Percentiles rank a stretch among this genome's conserved stretches.
Evolutionary conservation across 2,329 filamentous ascomycete genomes (phyloP).

Genomic region (Colletotrichum australisinense): DNA sequence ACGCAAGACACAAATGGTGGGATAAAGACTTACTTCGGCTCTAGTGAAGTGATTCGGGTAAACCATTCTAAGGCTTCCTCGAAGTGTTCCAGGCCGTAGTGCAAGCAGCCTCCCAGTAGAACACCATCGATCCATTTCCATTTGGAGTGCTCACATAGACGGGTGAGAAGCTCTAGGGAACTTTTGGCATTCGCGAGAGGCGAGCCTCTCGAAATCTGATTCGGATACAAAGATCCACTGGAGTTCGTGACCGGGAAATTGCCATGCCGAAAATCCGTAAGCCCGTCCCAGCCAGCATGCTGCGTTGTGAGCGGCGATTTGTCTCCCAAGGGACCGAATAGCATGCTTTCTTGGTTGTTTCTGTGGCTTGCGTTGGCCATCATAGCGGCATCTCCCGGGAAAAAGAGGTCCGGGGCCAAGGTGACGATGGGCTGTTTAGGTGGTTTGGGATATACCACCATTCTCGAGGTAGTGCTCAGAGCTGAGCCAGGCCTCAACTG

Average conservation of each 20-base stretch:
- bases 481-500: constrained; percentile 49
- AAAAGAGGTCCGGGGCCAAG: constrained; percentile 2
- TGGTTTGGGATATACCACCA: constrained; percentile 67
- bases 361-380: constrained; percentile 10
- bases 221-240: neutral
- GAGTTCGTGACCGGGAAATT: constrained; percentile 1
- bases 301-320: neutral
- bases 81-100: constrained; percentile 90
- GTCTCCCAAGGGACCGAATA: neutral
- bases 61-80: constrained; percentile 82
- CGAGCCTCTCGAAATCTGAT: constrained; percentile 3
- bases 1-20: neutral
- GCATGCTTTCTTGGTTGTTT: neutral
- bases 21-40: constrained; percentile 61
- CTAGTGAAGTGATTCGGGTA: constrained; percentile 68
- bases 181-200: constrained; percentile 62
- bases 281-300: constrained; percentile 5
- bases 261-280: neutral
- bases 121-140: constrained; percentile 96
- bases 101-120: constrained; percentile 88
- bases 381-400: neutral
- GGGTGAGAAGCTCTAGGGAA: constrained; percentile 78
- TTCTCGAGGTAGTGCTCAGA: constrained; percentile 54
- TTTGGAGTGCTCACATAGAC: constrained; percentile 80
- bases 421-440: constrained; percentile 48